A percentile compares a stretch with the other conserved stretches of the same genome.
phyloP scores from a whole-genome alignment of 331 rosid genomes.

The Stylosanthes scabra region DNA sequence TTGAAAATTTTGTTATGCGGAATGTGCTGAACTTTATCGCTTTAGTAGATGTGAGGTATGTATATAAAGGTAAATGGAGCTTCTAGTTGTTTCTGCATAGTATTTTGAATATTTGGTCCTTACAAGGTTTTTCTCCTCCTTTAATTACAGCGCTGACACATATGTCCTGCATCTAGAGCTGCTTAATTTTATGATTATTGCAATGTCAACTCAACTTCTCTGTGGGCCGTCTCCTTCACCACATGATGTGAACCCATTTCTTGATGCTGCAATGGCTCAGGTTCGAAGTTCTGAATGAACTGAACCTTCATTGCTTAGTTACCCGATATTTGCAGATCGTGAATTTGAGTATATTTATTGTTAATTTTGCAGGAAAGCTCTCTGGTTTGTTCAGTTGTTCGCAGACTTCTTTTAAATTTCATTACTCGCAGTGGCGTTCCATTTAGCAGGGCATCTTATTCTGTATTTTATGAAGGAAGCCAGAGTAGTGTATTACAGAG shows the following conservation, averaged over 20 bases:
- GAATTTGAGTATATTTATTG: slow-evolving; percentile 34
- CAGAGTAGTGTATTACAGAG: slow-evolving; percentile 91
- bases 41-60: slow-evolving; percentile 97
- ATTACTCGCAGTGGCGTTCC: slow-evolving; percentile 63
- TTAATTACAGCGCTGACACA: slow-evolving; percentile 62
- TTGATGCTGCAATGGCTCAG: slow-evolving; percentile 96
- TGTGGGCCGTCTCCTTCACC: slow-evolving; percentile 96
- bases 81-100: slow-evolving; percentile 41
- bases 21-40: slow-evolving; percentile 79
- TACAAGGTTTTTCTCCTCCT: slow-evolving; percentile 25
- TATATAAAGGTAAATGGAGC: slow-evolving; percentile 48
- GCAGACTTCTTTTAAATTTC: slow-evolving; percentile 75
- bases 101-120: slow-evolving; percentile 42
- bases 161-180: slow-evolving; percentile 87
- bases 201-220: slow-evolving; percentile 98
- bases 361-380: slow-evolving; percentile 82
- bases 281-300: slow-evolving; percentile 54
- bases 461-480: slow-evolving; percentile 75
- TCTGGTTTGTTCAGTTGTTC: slow-evolving; percentile 73
- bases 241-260: slow-evolving; percentile 83
- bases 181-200: slow-evolving; percentile 90
- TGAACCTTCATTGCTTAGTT: slow-evolving; percentile 31
- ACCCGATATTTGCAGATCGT: slow-evolving; percentile 24
- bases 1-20: slow-evolving; percentile 71
- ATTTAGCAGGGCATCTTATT: slow-evolving; percentile 64